Evolutionary conservation across 768 basidiomycete species (phyloP), one percentile per base, ranked within the genome.

Genomic region (Suillus clintonianus): DNA sequence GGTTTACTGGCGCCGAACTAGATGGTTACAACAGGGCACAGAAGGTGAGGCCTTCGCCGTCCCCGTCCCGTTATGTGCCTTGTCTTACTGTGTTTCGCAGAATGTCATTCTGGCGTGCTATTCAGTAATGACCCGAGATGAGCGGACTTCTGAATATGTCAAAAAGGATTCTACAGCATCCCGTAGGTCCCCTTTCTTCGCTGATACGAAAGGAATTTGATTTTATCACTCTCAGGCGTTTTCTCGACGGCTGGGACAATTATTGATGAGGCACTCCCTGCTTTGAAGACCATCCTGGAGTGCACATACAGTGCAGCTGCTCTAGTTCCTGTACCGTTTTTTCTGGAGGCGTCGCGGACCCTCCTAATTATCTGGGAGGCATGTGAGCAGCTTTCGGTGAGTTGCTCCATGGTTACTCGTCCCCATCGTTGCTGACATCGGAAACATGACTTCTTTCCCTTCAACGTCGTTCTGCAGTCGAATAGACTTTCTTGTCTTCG

Each of bases 401-500:
- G 87, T 78, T 2, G 4, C 8, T 41, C 41, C 10, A 53, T 30
- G 4, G 10, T 10, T 13, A 34, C n/a, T 34, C 11, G 19, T 53
- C 19, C 30, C 32, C 51, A 53, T 53, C 32, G 19, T 34, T n/a
- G 6, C 32, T 34, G 51, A 53, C 13, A 36, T 53, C 10, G 4
- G 27, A 27, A 27, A 7, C 11, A 53, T 32, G 4, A 19, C 30
- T 19, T 6, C 8, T 2, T 42, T 58, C 5, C 10, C 61, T 13
- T 24, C 34, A 36, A 45, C 45, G 11, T 6, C 9, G 19, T 22
- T 45, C 19, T 32, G 22, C 32, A 92, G 91, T 85, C 84, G 69
- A 91, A 92, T 65, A 80, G 88, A 14, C 77, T 88, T 19, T 83
- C 85, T 1, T 90, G 89, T 67, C 79, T 92, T 37, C 86, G 89